A percentile compares a stretch with the other conserved stretches of the same genome.
Evolutionary conservation across 768 basidiomycete species (phyloP).

Genomic region (Boletellus ananas): DNA sequence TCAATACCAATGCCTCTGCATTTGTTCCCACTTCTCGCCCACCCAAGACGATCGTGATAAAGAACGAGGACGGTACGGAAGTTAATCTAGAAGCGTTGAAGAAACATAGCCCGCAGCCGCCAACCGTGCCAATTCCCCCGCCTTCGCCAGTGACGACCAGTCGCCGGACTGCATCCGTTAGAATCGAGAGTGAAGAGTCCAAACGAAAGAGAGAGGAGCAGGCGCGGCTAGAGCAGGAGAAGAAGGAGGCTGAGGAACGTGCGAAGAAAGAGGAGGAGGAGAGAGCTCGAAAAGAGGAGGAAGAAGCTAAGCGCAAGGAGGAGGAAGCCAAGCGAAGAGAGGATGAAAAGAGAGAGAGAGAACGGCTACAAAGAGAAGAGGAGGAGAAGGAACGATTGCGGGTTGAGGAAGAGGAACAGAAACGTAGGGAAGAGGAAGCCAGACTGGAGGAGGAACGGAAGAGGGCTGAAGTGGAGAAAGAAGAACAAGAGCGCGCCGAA

Average conservation of each 20-base stretch:
- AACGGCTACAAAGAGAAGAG: constrained; percentile 35
- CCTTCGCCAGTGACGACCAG: constrained; percentile 29
- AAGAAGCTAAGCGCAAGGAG: constrained; percentile 40
- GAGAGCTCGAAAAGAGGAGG: constrained; percentile 39
- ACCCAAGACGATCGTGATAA: constrained; percentile 50
- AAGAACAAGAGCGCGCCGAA: constrained; percentile 40
- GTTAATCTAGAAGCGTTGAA: constrained; percentile 55
- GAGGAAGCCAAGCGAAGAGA: constrained; percentile 40
- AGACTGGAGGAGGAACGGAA: constrained; percentile 30
- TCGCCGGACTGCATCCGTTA: constrained; percentile 38
- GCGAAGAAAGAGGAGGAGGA: constrained; percentile 37
- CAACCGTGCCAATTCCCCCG: constrained; percentile 38
- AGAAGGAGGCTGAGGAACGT: constrained; percentile 37
- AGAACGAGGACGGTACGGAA: constrained; percentile 62
- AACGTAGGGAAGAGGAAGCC: constrained; percentile 23
- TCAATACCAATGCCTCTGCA: constrained; percentile 60
- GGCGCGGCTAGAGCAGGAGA: constrained; percentile 39
- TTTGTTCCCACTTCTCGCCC: constrained; percentile 56
- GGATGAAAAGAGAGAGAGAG: constrained; percentile 42
- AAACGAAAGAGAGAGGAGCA: constrained; percentile 47
- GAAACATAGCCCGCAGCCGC: constrained; percentile 42
- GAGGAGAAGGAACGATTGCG: constrained; percentile 36
- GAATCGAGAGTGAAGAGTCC: constrained; percentile 63
- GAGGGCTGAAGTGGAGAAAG: constrained; percentile 35
- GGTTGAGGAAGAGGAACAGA: constrained; percentile 35